These are phyloP conservation scores for Coniella vitis DNA, from an alignment of 2,329 filamentous ascomycete genomes.

Conservation along the genomic window DNA sequence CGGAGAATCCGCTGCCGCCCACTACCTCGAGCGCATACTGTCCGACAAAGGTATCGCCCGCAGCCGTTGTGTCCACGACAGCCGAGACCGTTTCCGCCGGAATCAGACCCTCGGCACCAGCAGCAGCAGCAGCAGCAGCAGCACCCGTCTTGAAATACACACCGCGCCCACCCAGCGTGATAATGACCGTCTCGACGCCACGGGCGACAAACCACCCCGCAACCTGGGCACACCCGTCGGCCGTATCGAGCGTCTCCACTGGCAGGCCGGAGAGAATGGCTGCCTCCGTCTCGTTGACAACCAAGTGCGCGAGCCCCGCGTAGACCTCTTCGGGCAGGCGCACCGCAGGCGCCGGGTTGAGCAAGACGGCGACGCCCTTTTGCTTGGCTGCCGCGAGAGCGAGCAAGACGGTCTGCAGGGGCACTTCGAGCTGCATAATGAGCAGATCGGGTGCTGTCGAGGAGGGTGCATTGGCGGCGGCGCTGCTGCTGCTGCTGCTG, in stretches of 20 bases:
- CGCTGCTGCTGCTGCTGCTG: not conserved
- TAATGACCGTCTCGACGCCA: constrained; percentile 70
- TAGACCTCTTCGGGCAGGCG: constrained; percentile 61
- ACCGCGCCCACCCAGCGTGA: constrained; percentile 80
- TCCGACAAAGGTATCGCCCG: constrained; percentile 91
- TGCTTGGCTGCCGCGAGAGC: constrained; percentile 46
- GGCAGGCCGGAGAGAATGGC: constrained; percentile 57
- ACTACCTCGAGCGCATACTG: constrained; percentile 74
- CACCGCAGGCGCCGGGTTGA: constrained; percentile 80
- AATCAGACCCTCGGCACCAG: constrained; percentile 38
- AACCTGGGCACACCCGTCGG: constrained; percentile 39
- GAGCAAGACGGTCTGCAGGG: constrained; percentile 56
- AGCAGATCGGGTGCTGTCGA: constrained; percentile 51
- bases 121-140: not conserved
- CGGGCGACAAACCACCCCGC: constrained; percentile 55
- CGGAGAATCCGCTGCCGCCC: constrained; percentile 35
- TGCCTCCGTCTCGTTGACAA: constrained; percentile 89
- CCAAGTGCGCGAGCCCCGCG: constrained; percentile 63
- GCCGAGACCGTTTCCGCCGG: constrained; percentile 56
- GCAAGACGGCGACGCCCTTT: constrained; percentile 55
- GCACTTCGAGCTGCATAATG: constrained; percentile 74
- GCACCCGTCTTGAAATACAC: constrained; percentile 54
- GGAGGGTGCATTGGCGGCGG: too few species aligned
- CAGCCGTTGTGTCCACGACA: constrained; percentile 89
- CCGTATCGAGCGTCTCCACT: constrained; percentile 41